Evolutionary conservation across 108 stramenopile genomes (phyloP), one percentile per base, ranked within the genome.

Genomic region (Pinguiococcus pyrenoidosus): DNA sequence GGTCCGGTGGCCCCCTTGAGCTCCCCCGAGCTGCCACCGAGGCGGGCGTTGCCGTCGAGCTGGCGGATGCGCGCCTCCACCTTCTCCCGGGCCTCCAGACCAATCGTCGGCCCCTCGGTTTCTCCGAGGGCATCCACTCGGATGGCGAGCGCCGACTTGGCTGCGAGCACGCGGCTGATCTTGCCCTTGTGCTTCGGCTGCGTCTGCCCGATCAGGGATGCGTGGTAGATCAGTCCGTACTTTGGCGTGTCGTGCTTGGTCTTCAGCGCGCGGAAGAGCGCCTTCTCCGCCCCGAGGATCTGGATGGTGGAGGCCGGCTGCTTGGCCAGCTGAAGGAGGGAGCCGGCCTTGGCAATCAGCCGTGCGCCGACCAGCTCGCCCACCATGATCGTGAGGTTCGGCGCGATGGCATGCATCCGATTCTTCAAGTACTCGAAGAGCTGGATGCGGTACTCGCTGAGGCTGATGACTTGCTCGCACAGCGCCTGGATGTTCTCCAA

Each of bases 221-320:
- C 92, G 63, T 99, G 99, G 59, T 98, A 99, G 61, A 99, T 99
- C 33, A 99, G 78, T 27, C 99, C 99, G 68, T 99, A 99, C 75
- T 99, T 99, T 35, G 99, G 99, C 16, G 99, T 99, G 74, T 99
- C 95, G 46, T 93, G 92, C n/a, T 97, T 99, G 20, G 99, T 97
- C 72, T 99, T 99, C 40, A 99, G 84, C 24, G 99, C 99, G n/a
- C 99, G 87, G 82, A 99, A 99, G 32, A 99, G 82, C 1, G 95
- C 99, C 80, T 99, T 99, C 59, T 99, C 99, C 0, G 99, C 99
- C 20, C 99, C 99, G 18, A 99, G 74, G 56, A 99, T 99, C 67
- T 97, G 99, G 13, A 99, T 87, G 2, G 96, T 97, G n/a, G 87
- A 89, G 13, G 95, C 96, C 21, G 99, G 99, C 38, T 90, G 84